Evolutionary conservation across 805 yeast species (phyloP).

Genomic region (Candida suzukii): DNA sequence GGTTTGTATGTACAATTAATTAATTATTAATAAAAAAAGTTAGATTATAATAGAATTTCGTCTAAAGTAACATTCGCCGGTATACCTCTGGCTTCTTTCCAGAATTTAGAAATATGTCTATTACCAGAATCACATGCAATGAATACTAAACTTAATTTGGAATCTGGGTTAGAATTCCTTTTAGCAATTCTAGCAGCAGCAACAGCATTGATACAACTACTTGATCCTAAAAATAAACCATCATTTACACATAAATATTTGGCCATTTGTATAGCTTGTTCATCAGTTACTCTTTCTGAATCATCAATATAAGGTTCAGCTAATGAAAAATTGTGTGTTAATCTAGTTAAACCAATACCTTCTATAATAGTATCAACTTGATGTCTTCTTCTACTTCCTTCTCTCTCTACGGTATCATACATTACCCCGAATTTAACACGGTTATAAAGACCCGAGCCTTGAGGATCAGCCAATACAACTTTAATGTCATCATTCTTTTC

Average conservation of each 20-base stretch:
- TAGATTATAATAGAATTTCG: conserved; percentile 24
- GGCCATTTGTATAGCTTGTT: conserved; percentile 85
- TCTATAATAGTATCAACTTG: conserved; percentile 94
- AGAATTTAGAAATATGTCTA: conserved; percentile 85
- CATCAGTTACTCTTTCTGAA: conserved; percentile 72
- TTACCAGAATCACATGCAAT: conserved; percentile 91
- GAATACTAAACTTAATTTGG: conserved; percentile 53
- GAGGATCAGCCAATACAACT: conserved; percentile 85
- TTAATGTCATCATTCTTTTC: conserved; percentile 33
- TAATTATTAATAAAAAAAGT: not conserved
- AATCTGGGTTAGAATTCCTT: conserved; percentile 38
- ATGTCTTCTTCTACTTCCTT: conserved; percentile 90
- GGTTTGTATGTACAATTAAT: not conserved
- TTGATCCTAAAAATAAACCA: conserved; percentile 87
- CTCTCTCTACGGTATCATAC: conserved; percentile 84
- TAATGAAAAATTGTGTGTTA: conserved; percentile 71
- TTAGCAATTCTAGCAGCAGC: conserved; percentile 67
- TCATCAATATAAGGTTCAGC: conserved; percentile 72
- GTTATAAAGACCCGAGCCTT: conserved; percentile 87
- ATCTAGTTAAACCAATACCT: conserved; percentile 86
- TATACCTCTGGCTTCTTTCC: conserved; percentile 59
- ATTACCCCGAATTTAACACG: conserved; percentile 85
- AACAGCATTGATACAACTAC: conserved; percentile 90
- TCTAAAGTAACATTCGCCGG: conserved; percentile 30
- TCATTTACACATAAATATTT: conserved; percentile 71